Conservation (phyloP, 768 basidiomycete species). For the Lentinula lateritia region DNA sequence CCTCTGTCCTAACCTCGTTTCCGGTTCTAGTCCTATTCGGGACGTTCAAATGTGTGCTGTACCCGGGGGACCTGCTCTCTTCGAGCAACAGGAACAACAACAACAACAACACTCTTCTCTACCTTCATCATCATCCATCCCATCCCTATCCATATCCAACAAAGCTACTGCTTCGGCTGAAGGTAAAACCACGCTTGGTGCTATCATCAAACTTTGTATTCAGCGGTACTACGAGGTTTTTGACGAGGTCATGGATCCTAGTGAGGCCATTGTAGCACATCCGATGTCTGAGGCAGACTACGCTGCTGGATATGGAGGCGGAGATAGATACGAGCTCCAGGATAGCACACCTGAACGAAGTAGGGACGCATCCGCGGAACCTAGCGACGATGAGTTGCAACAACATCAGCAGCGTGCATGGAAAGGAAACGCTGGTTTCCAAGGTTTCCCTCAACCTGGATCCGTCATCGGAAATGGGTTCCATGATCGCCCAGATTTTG, state of each 20-base stretch:
- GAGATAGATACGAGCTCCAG: neutral
- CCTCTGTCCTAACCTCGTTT: constrained; percentile 74
- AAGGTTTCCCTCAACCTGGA: neutral
- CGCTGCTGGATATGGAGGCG: neutral
- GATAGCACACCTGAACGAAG: neutral
- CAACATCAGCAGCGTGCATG: neutral
- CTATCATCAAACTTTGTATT: constrained; percentile 71
- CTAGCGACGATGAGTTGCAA: neutral
- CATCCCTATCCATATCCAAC: neutral
- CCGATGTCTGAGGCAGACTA: no score
- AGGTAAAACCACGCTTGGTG: constrained; percentile 61
- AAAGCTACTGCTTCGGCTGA: constrained; percentile 25
- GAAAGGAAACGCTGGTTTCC: neutral
- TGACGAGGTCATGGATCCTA: constrained; percentile 71
- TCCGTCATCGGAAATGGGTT: neutral
- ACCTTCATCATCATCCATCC: constrained; percentile 11
- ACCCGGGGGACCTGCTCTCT: constrained; percentile 39
- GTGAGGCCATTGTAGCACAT: constrained; percentile 43
- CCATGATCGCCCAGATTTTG: neutral
- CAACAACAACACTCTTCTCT: constrained; percentile 9
- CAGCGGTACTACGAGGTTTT: constrained; percentile 83
- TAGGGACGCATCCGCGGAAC: neutral
- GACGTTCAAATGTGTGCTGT: constrained; percentile 75
- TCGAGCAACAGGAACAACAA: constrained; percentile 21
- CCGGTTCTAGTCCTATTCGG: constrained; percentile 56